These are phyloP conservation scores for Ceratocystis alfenasii DNA, from an alignment of 2,329 filamentous ascomycete genomes.

Conservation along the genomic window DNA sequence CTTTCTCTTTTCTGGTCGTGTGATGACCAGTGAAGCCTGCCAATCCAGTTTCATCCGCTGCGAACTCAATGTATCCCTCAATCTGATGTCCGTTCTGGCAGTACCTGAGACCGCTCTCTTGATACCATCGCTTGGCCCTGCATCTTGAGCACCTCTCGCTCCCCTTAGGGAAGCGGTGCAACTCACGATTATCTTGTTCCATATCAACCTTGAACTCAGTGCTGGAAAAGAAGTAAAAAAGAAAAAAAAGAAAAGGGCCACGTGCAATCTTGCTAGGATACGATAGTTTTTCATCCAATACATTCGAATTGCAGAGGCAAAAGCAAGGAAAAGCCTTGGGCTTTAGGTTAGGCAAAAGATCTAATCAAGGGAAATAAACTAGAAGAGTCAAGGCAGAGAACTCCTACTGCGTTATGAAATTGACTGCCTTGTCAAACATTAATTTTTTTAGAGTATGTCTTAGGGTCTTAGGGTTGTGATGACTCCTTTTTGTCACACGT, in stretches of 20 bases:
- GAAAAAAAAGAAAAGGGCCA: too few relatives aligned
- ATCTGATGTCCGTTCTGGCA: slow-evolving; percentile 72
- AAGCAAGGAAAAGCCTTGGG: not conserved
- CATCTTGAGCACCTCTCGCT: slow-evolving; percentile 49
- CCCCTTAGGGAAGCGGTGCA: slow-evolving; percentile 42
- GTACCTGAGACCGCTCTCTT: slow-evolving; percentile 64
- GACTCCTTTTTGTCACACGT: too few relatives aligned
- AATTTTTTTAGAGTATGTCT: not conserved
- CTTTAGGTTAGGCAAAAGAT: not conserved
- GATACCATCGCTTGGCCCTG: slow-evolving; percentile 58
- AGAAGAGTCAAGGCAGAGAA: too few relatives aligned
- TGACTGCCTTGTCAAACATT: too few relatives aligned
- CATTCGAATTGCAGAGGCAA: too few relatives aligned
- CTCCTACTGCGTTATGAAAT: too few relatives aligned
- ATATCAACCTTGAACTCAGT: slow-evolving; percentile 27
- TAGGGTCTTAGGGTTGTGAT: not conserved
- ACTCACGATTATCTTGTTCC: slow-evolving; percentile 32
- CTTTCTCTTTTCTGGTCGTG: slow-evolving; percentile 27
- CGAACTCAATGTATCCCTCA: slow-evolving; percentile 49
- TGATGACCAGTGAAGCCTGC: slow-evolving; percentile 41
- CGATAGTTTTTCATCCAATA: too few relatives aligned
- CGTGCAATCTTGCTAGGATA: too few relatives aligned
- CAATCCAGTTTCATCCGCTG: slow-evolving; percentile 59
- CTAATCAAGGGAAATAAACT: too few relatives aligned
- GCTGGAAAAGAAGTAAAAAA: slow-evolving; percentile 12